A percentile compares a stretch with the other conserved stretches of the same genome.
These are phyloP conservation scores for Schizochytrium sp. DNA, from an alignment of 108 stramenopile species.

Conservation along the genomic window DNA sequence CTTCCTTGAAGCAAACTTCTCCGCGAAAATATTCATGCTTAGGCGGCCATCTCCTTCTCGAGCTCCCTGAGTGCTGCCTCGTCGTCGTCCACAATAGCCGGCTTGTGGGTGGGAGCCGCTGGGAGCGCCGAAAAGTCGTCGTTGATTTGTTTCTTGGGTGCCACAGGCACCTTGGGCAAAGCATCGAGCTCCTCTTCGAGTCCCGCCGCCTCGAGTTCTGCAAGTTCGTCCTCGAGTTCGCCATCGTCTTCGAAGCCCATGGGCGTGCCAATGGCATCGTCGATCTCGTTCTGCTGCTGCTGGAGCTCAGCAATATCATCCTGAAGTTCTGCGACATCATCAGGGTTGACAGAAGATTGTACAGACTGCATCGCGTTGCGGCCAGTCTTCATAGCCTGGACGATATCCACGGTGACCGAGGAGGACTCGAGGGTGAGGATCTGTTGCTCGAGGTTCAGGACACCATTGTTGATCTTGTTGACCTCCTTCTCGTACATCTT, in stretches of 20 bases:
- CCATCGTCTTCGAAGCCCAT: conserved; percentile 40
- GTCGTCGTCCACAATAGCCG: conserved; percentile 47
- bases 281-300: conserved; percentile 56
- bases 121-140: background rate
- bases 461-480: conserved; percentile 16
- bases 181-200: conserved; percentile 57
- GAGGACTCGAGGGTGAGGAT: conserved; percentile 51
- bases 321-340: conserved; percentile 57
- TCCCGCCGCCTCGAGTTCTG: conserved; percentile 26
- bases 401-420: conserved; percentile 52
- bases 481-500: conserved; percentile 59
- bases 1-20: too few relatives aligned
- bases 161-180: conserved; percentile 6
- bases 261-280: conserved; percentile 17
- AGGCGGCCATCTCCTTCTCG: conserved; percentile 55
- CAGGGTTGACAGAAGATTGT: conserved; percentile 2
- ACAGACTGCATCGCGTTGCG: conserved; percentile 51
- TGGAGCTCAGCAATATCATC: conserved; percentile 60
- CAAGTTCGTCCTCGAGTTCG: conserved; percentile 55
- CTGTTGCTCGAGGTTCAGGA: conserved; percentile 49
- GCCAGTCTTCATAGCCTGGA: conserved; percentile 30
- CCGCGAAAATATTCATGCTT: background rate
- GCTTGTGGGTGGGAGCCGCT: conserved; percentile 20
- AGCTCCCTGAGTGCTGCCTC: conserved; percentile 49
- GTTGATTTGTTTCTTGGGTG: background rate